These are phyloP conservation scores for Luffa acutangula DNA, from an alignment of 306 rosid genomes.

Conservation along the genomic window DNA sequence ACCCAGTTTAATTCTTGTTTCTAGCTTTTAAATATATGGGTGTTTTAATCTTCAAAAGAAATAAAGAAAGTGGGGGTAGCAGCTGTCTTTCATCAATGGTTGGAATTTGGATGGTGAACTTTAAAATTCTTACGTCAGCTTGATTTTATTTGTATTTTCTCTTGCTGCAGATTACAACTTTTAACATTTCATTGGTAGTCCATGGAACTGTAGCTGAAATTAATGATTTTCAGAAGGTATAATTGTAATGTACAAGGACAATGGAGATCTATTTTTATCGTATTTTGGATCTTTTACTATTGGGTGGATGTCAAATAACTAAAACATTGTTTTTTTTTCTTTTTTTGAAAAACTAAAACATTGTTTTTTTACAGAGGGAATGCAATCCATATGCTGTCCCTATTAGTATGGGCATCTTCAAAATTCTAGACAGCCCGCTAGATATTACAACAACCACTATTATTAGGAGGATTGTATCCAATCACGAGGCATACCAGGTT, in stretches of 20 bases:
- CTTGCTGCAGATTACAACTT: conserved; percentile 67
- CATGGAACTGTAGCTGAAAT: conserved; percentile 89
- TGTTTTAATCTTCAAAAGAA: neutral
- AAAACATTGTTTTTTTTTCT: conserved; percentile 20
- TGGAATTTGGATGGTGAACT: neutral
- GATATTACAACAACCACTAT: conserved; percentile 83
- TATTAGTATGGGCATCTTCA: conserved; percentile 76
- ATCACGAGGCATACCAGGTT: conserved; percentile 95
- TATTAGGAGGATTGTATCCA: conserved; percentile 76
- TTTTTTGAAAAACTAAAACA: conserved; percentile 16
- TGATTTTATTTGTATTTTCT: conserved; percentile 10
- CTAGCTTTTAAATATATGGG: neutral
- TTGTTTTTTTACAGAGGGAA: conserved; percentile 40
- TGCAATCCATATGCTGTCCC: conserved; percentile 82
- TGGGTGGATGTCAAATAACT: conserved; percentile 1
- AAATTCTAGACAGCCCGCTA: conserved; percentile 62
- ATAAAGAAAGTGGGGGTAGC: neutral
- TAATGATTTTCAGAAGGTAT: conserved; percentile 81
- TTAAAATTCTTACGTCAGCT: neutral
- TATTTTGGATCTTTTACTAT: neutral
- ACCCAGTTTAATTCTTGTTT: neutral
- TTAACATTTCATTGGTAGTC: conserved; percentile 76
- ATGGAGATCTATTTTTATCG: neutral
- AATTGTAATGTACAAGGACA: neutral
- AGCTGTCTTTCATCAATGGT: neutral